Conservation (phyloP, 2,329 filamentous ascomycete species). For the Trichoderma citrinoviride region DNA sequence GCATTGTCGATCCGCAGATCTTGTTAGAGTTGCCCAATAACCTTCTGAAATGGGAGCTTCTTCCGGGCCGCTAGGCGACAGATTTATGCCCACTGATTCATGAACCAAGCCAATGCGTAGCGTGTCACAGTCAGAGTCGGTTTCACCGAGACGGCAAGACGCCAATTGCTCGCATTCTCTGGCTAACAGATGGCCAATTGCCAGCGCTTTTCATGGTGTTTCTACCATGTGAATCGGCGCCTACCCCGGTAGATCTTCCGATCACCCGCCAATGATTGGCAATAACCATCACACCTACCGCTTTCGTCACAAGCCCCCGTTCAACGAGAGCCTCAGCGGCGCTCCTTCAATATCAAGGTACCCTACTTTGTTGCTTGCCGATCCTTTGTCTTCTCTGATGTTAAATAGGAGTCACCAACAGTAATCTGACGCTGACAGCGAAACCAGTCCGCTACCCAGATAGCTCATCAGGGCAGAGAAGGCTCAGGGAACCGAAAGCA, state of each 20-base stretch:
- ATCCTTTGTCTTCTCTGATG: slow-evolving; percentile 4
- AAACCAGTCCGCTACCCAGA: background rate
- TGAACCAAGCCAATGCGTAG: background rate
- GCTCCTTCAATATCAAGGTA: background rate
- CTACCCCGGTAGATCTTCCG: slow-evolving; percentile 5
- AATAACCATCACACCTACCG: slow-evolving; percentile 12
- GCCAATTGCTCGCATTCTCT: background rate
- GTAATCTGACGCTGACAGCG: background rate
- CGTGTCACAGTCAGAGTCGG: background rate
- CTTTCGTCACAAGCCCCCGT: slow-evolving; percentile 19
- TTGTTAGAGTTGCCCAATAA: background rate
- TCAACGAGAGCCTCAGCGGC: slow-evolving; percentile 6
- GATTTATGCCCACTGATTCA: background rate
- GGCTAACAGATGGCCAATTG: too few species aligned
- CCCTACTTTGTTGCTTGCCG: background rate
- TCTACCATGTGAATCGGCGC: slow-evolving; percentile 2
- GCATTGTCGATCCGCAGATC: slow-evolving; percentile 19
- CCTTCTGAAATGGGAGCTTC: slow-evolving; percentile 21
- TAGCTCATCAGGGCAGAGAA: background rate
- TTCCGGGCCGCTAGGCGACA: slow-evolving; percentile 18
- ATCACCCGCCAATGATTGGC: slow-evolving; percentile 4
- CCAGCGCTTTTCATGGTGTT: background rate
- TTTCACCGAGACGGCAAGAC: background rate
- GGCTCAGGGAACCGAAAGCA: background rate
- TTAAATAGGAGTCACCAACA: slow-evolving; percentile 1